Evolutionary conservation across 2,329 filamentous ascomycete genomes (phyloP), one percentile per base, ranked within the genome.

Genomic region (Botryosphaeria agaves): DNA sequence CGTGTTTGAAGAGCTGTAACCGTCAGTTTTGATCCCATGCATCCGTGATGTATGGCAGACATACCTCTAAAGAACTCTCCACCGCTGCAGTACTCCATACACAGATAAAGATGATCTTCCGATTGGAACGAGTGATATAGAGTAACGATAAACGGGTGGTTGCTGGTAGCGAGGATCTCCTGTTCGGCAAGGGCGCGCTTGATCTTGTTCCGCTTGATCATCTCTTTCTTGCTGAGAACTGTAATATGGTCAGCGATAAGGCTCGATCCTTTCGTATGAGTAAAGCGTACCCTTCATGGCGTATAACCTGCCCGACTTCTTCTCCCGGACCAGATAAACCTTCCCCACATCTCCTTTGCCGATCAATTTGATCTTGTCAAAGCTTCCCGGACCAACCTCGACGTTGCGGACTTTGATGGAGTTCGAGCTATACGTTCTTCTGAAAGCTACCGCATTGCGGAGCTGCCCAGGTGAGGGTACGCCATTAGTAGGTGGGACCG

Each of bases 191-290:
- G 66, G 9, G 89, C 89, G 49, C 89, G 75, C 69, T 98, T 98
- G 61, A 98, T 98, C 69, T 98, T 98, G 66, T 98, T 98, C 34
- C 89, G 79, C 64, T 98, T 98, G 57, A 98, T 98, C 89, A 98
- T 98, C 57, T 98, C 89, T 64, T 95, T 94, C 60, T 98, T 98
- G 67, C 85, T 95, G 55, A 98, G 53, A 5, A 98, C 89, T 95
- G 49, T 11, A 28, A 31, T 18, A 29, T n/a, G n/a, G 40, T 57
- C 39, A 57, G 50, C 31, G 14, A 24, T 23, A 23, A 9, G 21
- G 21, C 21, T 4, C 9, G 9, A 23, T 12, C 21, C 12, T 23
- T 23, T 7, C 21, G 21, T 3, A 11, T 29, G 18, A 14, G 30
- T 8, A 17, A 32, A 36, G 53, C 65, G 42, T 53, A 94, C 87